These are phyloP conservation scores for Penicillium ucsense DNA, from an alignment of 495 filamentous ascomycete genomes.

Conservation along the genomic window DNA sequence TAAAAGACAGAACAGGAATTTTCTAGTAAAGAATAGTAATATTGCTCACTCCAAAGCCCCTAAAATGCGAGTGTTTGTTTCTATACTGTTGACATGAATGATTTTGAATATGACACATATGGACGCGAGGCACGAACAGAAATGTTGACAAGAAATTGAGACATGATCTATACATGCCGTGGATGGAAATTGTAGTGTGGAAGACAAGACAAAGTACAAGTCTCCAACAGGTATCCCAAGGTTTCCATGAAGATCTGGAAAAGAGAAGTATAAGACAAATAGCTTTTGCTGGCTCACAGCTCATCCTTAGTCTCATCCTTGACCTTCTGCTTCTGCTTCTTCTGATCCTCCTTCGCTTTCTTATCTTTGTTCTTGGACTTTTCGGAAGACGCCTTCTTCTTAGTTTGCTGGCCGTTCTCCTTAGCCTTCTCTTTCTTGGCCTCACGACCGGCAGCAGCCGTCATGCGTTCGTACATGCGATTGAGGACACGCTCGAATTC, in stretches of 20 bases:
- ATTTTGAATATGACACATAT: too few relatives aligned
- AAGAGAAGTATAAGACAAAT: background rate
- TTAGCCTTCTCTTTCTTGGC: conserved; percentile 47
- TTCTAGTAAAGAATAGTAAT: too few relatives aligned
- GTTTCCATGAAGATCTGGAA: background rate
- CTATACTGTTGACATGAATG: too few relatives aligned
- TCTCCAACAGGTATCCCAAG: background rate
- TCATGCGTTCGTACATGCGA: conserved; percentile 53
- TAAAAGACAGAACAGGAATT: too few relatives aligned
- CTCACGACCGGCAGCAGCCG: conserved; percentile 29
- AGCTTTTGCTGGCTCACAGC: conserved; percentile 18
- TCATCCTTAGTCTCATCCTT: conserved; percentile 33
- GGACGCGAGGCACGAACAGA: too few relatives aligned
- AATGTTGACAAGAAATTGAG: too few relatives aligned
- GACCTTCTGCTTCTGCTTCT: conserved; percentile 12
- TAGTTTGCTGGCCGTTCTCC: conserved; percentile 34
- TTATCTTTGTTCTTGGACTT: conserved; percentile 18
- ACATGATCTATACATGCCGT: too few relatives aligned
- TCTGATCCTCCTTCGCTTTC: conserved; percentile 13
- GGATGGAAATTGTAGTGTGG: too few relatives aligned
- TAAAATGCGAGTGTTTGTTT: too few relatives aligned
- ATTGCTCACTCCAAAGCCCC: too few relatives aligned
- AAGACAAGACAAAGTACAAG: too few relatives aligned
- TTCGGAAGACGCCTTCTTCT: conserved; percentile 33
- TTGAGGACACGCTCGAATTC: conserved; percentile 63